phyloP scores from a whole-genome alignment of 805 yeast genomes.

The Hemisphaericaspora nanyangensis region DNA sequence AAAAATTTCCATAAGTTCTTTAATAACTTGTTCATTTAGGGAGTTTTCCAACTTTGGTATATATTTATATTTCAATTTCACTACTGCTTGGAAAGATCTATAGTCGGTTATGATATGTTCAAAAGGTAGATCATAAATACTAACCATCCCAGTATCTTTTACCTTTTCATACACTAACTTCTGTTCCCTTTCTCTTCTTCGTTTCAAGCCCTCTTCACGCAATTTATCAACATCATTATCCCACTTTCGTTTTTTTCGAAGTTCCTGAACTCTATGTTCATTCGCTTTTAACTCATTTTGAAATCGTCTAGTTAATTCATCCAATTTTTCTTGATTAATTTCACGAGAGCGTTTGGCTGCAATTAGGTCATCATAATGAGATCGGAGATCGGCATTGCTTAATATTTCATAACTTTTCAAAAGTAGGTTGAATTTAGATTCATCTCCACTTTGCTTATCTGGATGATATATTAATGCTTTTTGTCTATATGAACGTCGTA shows the following conservation, averaged over 20 bases:
- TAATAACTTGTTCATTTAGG: conserved; percentile 29
- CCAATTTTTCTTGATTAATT: conserved; percentile 11
- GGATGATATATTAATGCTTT: conserved; percentile 39
- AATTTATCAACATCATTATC: conserved; percentile 9
- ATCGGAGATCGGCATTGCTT: conserved; percentile 18
- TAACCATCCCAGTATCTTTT: background rate
- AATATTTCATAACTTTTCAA: conserved; percentile 30
- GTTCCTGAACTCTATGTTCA: conserved; percentile 13
- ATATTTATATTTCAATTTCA: conserved; percentile 45
- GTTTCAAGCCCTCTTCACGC: conserved; percentile 25
- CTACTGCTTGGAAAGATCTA: conserved; percentile 7
- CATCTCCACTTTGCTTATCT: conserved; percentile 30
- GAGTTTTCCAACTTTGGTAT: conserved; percentile 29
- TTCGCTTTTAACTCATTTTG: conserved; percentile 25
- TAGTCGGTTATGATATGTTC: background rate
- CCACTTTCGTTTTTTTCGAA: conserved; percentile 2
- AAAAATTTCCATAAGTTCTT: conserved; percentile 42
- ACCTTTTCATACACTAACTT: background rate
- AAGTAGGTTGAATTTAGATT: conserved; percentile 27
- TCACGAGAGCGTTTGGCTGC: conserved; percentile 9
- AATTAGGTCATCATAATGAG: conserved; percentile 29
- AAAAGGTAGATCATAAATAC: conserved; percentile 8
- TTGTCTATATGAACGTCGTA: conserved; percentile 28
- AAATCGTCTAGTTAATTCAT: conserved; percentile 23
- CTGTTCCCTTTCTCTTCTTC: conserved; percentile 22